phyloP scores from a whole-genome alignment of 768 basidiomycete species.

The Tubosaeta sp. region DNA sequence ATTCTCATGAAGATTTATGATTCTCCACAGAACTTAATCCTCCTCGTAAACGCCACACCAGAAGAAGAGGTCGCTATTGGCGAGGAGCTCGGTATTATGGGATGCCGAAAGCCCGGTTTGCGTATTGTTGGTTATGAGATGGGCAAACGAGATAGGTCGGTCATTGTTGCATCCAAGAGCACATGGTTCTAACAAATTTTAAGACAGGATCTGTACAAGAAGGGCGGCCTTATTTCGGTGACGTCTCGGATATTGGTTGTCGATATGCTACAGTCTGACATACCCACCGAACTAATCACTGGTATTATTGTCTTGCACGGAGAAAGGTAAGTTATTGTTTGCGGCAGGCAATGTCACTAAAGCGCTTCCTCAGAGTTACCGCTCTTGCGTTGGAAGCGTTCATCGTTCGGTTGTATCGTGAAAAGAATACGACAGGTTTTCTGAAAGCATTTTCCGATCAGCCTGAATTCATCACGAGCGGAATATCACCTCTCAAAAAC shows the following conservation, averaged over 20 bases:
- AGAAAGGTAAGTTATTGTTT: conserved; percentile 58
- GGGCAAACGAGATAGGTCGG: conserved; percentile 71
- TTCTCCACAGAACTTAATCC: conserved; percentile 73
- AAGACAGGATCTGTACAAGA: conserved; percentile 81
- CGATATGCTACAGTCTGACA: conserved; percentile 84
- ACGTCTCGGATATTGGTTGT: conserved; percentile 94
- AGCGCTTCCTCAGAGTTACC: conserved; percentile 57
- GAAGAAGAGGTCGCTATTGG: conserved; percentile 91
- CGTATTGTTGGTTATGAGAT: conserved; percentile 82
- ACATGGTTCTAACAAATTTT: conserved; percentile 8
- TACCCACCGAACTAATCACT: conserved; percentile 82
- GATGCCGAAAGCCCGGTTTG: conserved; percentile 82
- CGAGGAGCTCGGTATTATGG: conserved; percentile 90
- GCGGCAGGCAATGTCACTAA: neutral
- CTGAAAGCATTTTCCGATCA: conserved; percentile 97
- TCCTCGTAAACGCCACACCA: conserved; percentile 77
- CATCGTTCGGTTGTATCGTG: conserved; percentile 85
- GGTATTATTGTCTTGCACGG: conserved; percentile 90
- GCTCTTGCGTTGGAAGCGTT: conserved; percentile 86
- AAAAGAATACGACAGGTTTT: conserved; percentile 87
- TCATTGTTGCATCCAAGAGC: conserved; percentile 1
- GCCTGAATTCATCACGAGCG: conserved; percentile 91
- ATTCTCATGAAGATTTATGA: conserved; percentile 92
- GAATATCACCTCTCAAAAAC: conserved; percentile 85
- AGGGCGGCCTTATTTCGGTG: conserved; percentile 85